Base-by-base conservation (phyloP, 805 yeast species). In the Cyberlindnera euphorbiiphila region DNA sequence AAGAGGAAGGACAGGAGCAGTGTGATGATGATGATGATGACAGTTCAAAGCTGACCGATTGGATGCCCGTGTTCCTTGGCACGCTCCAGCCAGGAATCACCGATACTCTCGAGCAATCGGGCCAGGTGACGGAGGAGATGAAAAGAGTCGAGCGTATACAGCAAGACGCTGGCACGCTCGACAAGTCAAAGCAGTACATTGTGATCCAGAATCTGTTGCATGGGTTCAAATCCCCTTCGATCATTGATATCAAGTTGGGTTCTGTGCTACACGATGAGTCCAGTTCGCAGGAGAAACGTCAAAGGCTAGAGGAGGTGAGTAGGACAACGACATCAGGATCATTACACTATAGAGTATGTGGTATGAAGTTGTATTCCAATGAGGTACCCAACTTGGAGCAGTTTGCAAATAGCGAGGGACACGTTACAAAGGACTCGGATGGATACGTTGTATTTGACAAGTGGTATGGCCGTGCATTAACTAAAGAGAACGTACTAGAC, bases 161-260 rank as follows among this genome's bases (percentile, higher is more conserved):
- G 14, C 11, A 27, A n/a, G 13, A 13, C 4, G n/a, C 6, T 15
- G 17, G 28, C 9, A 17, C 10, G 7, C 21, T 29, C 11, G 15
- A 27, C 23, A 6, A 4, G 11, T 47, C 45, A 7, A 54, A 58
- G 30, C 57, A 59, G 35, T 80, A 69, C 39, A 49, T 89, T 2
- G 93, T 91, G 7, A 62, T 93, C 23, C 80, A 80, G 50, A 93
- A 91, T 57, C 56, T 81, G 3, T 62, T 83, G 20, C 56, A 71
- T 37, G 86, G 86, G 1, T 84, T 69, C 54, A 54, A 34, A 4
- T 61, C 65, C 31, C 97, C 98, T 0, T 74, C 83, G 37, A 71
- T 93, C 2, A 52, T 91, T 45, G 98, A 91, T 57, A 74, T 91
- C 32, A 91, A 91, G 56, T 65, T 91, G 4, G 98, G 98, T 0